phyloP scores from a whole-genome alignment of 2,329 filamentous ascomycete genomes.

The Metarhizium brunneum region DNA sequence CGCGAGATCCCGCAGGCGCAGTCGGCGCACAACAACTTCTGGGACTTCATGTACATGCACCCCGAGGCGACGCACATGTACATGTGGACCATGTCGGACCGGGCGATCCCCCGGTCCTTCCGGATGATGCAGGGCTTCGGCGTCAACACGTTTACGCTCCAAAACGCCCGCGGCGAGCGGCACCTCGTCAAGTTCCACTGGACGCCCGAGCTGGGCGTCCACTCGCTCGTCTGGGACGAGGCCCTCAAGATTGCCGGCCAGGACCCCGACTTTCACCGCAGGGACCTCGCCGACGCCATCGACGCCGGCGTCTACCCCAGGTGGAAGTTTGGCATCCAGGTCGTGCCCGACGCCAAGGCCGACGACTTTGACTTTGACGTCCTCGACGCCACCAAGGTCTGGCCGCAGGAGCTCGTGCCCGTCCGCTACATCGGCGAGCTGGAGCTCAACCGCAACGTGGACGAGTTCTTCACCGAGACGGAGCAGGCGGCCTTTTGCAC shows the following conservation, averaged over 20 bases:
- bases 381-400: slow-evolving; percentile 76
- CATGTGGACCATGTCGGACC: slow-evolving; percentile 71
- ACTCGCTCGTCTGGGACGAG: slow-evolving; percentile 73
- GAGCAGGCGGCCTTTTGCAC: slow-evolving; percentile 82
- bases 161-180: slow-evolving; percentile 58
- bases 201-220: slow-evolving; percentile 65
- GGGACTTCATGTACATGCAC: slow-evolving; percentile 59
- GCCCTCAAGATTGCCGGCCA: slow-evolving; percentile 65
- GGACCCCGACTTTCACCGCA: slow-evolving; percentile 74
- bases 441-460: slow-evolving; percentile 69
- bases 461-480: slow-evolving; percentile 75
- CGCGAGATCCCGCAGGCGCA: slow-evolving; percentile 61
- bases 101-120: slow-evolving; percentile 62
- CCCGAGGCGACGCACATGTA: slow-evolving; percentile 70
- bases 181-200: slow-evolving; percentile 73
- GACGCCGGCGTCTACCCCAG: slow-evolving; percentile 60
- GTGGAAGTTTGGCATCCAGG: slow-evolving; percentile 79
- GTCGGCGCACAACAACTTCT: slow-evolving; percentile 65
- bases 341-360: slow-evolving; percentile 60
- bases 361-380: slow-evolving; percentile 80
- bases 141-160: slow-evolving; percentile 67
- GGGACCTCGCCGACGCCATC: slow-evolving; percentile 68
- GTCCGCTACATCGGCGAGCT: slow-evolving; percentile 71
- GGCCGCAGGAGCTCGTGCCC: slow-evolving; percentile 70
- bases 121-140: slow-evolving; percentile 85